Conservation (phyloP, 2,329 filamentous ascomycete species). For the Cercospora zeae-maydis region DNA sequence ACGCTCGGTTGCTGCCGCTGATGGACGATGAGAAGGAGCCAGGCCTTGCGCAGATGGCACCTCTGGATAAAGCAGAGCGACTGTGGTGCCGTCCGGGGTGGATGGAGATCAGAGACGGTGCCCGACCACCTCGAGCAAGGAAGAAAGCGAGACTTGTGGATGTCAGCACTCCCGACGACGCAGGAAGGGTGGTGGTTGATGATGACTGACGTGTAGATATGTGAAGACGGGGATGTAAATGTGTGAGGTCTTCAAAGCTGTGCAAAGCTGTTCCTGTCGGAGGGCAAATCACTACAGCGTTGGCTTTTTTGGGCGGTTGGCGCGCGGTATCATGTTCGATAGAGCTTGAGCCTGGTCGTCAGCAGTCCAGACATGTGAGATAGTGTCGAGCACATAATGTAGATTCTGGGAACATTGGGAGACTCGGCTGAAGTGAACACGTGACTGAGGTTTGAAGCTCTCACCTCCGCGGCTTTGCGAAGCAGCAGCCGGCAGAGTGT, state of each 20-base stretch:
- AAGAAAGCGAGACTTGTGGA: not conserved
- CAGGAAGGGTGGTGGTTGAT: not conserved
- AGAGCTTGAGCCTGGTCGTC: not conserved
- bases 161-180: not conserved
- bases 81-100: constrained; percentile 43
- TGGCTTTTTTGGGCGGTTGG: not conserved
- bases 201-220: not conserved
- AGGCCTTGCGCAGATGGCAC: constrained; percentile 41
- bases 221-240: not conserved
- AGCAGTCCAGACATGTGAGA: not conserved
- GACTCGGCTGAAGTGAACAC: not conserved
- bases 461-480: not conserved
- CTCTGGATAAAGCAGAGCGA: constrained; percentile 41
- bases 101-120: constrained; percentile 2
- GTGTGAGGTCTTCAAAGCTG: not conserved
- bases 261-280: too few species aligned
- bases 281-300: not conserved
- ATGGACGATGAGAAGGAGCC: constrained; percentile 32
- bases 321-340: not conserved
- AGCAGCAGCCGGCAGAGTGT: not conserved
- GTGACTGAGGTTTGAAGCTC: not conserved
- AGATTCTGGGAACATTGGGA: not conserved
- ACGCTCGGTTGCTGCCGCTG: constrained; percentile 50
- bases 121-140: not conserved
- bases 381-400: too few species aligned